phyloP scores from a whole-genome alignment of 164 flowering plant genomes.

The Umbilicus rupestris region DNA sequence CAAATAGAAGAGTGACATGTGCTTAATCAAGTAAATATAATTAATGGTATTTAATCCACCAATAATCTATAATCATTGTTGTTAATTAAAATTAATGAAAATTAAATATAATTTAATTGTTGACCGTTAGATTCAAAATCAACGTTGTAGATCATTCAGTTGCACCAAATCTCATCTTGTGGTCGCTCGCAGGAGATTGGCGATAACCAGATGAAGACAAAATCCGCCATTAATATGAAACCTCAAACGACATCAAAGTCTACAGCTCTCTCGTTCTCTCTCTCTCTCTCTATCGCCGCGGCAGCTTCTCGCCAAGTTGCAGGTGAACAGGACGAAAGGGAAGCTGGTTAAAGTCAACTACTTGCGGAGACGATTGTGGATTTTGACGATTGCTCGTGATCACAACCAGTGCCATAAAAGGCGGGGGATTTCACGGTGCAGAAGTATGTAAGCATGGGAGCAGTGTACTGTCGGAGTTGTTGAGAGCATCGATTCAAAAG shows the following conservation, averaged over 20 bases:
- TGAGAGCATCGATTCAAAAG: background rate
- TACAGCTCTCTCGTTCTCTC: background rate
- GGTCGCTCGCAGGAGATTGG: background rate
- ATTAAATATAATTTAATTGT: background rate
- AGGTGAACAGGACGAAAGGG: no score
- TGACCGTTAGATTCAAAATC: background rate
- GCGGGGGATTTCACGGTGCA: background rate
- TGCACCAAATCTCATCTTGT: no score
- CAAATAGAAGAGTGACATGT: no score
- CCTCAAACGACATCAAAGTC: background rate
- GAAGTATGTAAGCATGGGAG: background rate
- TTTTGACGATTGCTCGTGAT: conserved; percentile 6
- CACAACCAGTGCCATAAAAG: background rate
- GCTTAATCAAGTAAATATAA: no score
- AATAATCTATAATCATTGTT: no score
- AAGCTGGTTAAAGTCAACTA: background rate
- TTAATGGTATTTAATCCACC: no score
- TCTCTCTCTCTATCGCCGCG: no score
- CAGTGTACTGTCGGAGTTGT: conserved; percentile 1
- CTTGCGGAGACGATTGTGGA: background rate
- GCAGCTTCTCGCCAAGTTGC: conserved; percentile 1
- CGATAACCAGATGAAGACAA: background rate
- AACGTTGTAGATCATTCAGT: background rate
- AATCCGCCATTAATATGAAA: conserved; percentile 7
- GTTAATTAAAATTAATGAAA: background rate